Evolutionary conservation across 805 yeast genomes (phyloP), one percentile per base, ranked within the genome.

Genomic region (Komagataella phaffii): DNA sequence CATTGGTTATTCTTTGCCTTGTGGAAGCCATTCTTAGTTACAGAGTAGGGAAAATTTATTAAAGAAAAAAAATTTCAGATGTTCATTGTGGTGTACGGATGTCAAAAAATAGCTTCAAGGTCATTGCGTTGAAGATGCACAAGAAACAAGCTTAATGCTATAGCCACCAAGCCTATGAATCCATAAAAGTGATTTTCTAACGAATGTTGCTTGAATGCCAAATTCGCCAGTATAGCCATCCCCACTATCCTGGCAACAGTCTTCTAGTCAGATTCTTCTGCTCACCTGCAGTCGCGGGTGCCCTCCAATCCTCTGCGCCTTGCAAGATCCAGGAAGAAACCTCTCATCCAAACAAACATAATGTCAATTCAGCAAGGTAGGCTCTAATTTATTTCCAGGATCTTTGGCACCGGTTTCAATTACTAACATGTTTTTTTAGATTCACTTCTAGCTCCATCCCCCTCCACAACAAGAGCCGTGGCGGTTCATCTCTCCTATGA

Each of bases 401-500:
- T 30, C 10, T 30, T 30, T 10, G 3, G 14, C 40, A 30, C n/a
- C 40, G 14, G 40, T 8, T 45, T 18, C 51, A 14, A n/a, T 17
- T 45, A 44, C 48, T 49, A 47, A 52, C 46, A 59, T 14, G 55
- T 62, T 51, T 46, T 40, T 44, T 55, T 59, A 57, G 64, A 64
- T 30, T 60, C 66, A 3, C 67, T 72, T 7, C 74, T 77, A 65
- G 87, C 95, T 1, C 89, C 97, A 2, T 82, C 82, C 57, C 98
- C 98, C 0, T 57, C 79, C 21, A 89, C 99, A 2, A 64, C 73
- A 48, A 76, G 90, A 57, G 95, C 83, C 17, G 79, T 75, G 51
- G 71, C 85, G 8, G 80, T 84, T 3, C 89, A 81, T 57, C 64
- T 91, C 46, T 80, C 95, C 1, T 89, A 85, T 63, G 96, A 90